phyloP scores from a whole-genome alignment of 495 filamentous ascomycete species.

The Aeminium ludgeri region DNA sequence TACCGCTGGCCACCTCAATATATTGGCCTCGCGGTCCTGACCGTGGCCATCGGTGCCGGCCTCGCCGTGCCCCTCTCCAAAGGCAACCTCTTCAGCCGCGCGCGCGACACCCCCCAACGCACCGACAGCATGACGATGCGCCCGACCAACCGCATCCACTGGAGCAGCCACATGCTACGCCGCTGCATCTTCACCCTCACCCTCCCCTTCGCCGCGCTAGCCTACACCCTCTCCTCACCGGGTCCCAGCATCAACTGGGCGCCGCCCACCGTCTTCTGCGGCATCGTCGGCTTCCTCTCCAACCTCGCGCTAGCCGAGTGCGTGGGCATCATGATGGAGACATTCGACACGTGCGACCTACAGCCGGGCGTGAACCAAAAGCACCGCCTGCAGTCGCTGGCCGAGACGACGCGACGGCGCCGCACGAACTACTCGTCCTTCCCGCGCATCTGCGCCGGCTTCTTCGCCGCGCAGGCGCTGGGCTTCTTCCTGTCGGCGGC shows the following conservation, averaged over 20 bases:
- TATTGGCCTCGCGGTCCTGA: constrained; percentile 45
- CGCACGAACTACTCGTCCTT: constrained; percentile 50
- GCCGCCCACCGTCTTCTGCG: constrained; percentile 49
- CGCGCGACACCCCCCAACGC: constrained; percentile 35
- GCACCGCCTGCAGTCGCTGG: constrained; percentile 29
- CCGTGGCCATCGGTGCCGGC: constrained; percentile 48
- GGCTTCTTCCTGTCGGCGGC: constrained; percentile 48
- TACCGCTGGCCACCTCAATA: constrained; percentile 44
- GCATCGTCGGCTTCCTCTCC: constrained; percentile 47
- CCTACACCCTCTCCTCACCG: constrained; percentile 44
- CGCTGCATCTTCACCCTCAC: constrained; percentile 45
- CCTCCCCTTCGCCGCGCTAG: constrained; percentile 46
- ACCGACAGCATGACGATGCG: constrained; percentile 42
- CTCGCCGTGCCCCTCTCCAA: constrained; percentile 54
- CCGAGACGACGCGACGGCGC: constrained; percentile 32
- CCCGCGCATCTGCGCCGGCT: constrained; percentile 52
- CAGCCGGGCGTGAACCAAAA: constrained; percentile 44
- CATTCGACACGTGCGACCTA: constrained; percentile 59
- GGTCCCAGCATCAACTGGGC: constrained; percentile 41
- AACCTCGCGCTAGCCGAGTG: constrained; percentile 61
- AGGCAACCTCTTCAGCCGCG: constrained; percentile 46
- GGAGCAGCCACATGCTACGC: constrained; percentile 52
- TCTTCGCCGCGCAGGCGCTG: constrained; percentile 49
- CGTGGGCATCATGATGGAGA: constrained; percentile 62
- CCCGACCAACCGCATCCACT: constrained; percentile 32